Base-by-base conservation (phyloP, 1,284 basidiomycete genomes). In the Calocybe gambosa region DNA sequence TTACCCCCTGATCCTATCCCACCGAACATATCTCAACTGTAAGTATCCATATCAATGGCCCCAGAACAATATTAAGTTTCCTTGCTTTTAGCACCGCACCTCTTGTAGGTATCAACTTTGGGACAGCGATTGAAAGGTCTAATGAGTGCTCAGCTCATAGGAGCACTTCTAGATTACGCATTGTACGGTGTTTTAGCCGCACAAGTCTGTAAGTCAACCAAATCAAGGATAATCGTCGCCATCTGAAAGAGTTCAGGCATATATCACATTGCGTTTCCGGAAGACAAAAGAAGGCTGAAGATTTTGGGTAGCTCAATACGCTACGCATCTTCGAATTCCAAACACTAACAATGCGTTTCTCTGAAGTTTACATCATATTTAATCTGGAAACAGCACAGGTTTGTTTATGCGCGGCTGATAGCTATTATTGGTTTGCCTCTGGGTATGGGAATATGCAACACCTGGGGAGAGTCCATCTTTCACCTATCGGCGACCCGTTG, bases 361-460 rank as follows among this genome's bases (percentile, higher is more conserved):
- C 5, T 26, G 10, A 10, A 58, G 55, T 58, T 28, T 55, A 56
- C 42, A 38, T 51, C 28, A 37, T 54, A 21, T 50, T 56, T 39
- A 31, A 57, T 8, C 52, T 53, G 33, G 55, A 58, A 48, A 50
- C 53, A 2, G 40, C 54, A 5, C 53, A 55, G 21, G 53, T 52
- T 5, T 49, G 50, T 34, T 36, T 60, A 8, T 49, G 50, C 37
- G 53, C 49, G 34, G 55, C 45, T 1, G 58, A 60, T 29, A 49
- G 49, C 18, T 58, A 51, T 49, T 49, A 55, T 29, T 57, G 54
- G 54, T 60, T 53, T 45, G 57, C 51, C 3, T 38, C 26, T 16
- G 57, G 57, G 21, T 58, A 53, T 34, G 58, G 58, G 1, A 50
- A 59, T 38, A 31, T 55, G n/a, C 42, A 42, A 18, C 47, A 53